Evolutionary conservation across 2,329 filamentous ascomycete genomes (phyloP).

Genomic region (Fusarium virguliforme): DNA sequence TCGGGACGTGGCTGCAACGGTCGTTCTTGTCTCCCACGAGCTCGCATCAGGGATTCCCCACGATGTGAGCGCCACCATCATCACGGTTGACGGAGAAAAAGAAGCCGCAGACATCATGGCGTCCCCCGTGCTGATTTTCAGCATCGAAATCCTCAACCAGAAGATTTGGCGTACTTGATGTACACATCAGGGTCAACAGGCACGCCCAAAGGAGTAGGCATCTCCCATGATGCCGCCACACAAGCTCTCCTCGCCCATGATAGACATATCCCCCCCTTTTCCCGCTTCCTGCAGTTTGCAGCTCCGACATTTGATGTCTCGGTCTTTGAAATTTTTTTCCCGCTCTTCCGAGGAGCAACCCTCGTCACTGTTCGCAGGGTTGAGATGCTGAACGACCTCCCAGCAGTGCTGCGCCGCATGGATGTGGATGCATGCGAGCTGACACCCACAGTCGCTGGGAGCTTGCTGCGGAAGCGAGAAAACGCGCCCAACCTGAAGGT

Average conservation of each 20-base stretch:
- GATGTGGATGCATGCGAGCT: constrained; percentile 88
- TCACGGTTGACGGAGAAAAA: constrained; percentile 57
- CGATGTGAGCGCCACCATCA: constrained; percentile 53
- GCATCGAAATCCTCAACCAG: constrained; percentile 46
- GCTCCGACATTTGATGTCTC: constrained; percentile 95
- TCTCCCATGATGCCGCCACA: constrained; percentile 85
- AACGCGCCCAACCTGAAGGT: constrained; percentile 79
- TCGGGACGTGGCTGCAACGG: constrained; percentile 80
- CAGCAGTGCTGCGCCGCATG: constrained; percentile 75
- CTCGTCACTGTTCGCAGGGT: constrained; percentile 80
- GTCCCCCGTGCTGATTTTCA: constrained; percentile 12
- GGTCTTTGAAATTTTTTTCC: constrained; percentile 95
- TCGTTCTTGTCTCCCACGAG: constrained; percentile 76
- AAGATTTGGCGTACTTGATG: constrained; percentile 86
- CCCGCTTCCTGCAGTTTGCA: constrained; percentile 90
- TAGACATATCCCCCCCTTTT: constrained; percentile 81
- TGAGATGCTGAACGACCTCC: constrained; percentile 82
- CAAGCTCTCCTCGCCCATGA: constrained; percentile 89
- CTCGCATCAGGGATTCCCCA: constrained; percentile 61
- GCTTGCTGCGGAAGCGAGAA: constrained; percentile 77
- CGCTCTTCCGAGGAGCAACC: constrained; percentile 80
- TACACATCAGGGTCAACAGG: constrained; percentile 95
- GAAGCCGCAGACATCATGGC: constrained; percentile 6
- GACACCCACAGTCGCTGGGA: constrained; percentile 89
- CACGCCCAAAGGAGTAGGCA: constrained; percentile 86